phyloP scores from a whole-genome alignment of 2,329 filamentous ascomycete genomes.

The Septoria petroselini region DNA sequence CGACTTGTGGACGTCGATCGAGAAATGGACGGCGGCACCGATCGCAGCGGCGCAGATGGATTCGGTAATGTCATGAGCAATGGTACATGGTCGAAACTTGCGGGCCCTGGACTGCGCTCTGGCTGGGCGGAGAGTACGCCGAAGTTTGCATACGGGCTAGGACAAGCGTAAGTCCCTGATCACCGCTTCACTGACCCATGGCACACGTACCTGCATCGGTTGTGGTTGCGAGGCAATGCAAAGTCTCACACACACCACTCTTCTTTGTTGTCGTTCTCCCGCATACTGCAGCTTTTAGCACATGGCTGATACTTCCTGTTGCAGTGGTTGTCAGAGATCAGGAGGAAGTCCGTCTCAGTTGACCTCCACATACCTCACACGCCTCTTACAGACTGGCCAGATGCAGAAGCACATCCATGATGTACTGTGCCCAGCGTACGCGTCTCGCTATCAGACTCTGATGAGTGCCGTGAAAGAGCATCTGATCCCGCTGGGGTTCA shows the following conservation, averaged over 20 bases:
- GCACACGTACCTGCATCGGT: no score
- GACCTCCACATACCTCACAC: slow-evolving; percentile 55
- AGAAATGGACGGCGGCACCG: slow-evolving; percentile 58
- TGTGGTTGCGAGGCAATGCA: no score
- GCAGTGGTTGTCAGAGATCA: background rate
- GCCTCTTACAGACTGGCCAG: slow-evolving; percentile 52
- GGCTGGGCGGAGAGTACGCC: slow-evolving; percentile 81
- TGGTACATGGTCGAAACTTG: slow-evolving; percentile 85
- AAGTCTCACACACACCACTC: no score
- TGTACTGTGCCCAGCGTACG: slow-evolving; percentile 58
- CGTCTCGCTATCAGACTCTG: slow-evolving; percentile 54
- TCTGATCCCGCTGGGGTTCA: slow-evolving; percentile 62
- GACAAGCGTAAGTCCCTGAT: slow-evolving; percentile 51
- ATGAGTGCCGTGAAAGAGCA: slow-evolving; percentile 57
- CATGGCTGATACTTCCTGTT: background rate
- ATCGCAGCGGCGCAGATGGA: slow-evolving; percentile 48
- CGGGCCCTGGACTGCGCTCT: slow-evolving; percentile 74
- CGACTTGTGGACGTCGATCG: slow-evolving; percentile 77
- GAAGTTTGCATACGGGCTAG: slow-evolving; percentile 59
- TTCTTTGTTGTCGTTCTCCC: background rate
- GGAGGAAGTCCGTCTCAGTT: slow-evolving; percentile 52
- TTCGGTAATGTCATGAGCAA: slow-evolving; percentile 85
- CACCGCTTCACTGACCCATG: no score
- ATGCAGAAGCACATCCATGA: slow-evolving; percentile 56
- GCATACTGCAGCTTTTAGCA: background rate